A percentile compares a stretch with the other conserved stretches of the same genome.
These are phyloP conservation scores for Ceratobasidium papillatum DNA, from an alignment of 1,284 basidiomycete genomes.

Conservation along the genomic window DNA sequence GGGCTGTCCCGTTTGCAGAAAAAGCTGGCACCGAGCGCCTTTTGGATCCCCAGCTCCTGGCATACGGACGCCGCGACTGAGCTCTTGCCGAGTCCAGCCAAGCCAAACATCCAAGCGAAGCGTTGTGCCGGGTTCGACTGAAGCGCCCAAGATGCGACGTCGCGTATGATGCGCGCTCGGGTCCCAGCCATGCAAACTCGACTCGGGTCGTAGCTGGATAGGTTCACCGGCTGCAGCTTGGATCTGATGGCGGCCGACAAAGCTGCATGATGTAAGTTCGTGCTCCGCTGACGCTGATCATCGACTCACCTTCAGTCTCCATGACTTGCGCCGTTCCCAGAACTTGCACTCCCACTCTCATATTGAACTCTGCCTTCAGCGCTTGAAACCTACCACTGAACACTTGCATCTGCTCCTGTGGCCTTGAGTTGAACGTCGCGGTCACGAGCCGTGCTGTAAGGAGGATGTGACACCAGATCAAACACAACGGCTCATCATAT, in stretches of 20 bases:
- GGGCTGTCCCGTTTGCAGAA: too few relatives aligned
- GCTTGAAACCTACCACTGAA: not conserved
- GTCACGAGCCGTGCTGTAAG: not conserved
- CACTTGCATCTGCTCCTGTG: not conserved
- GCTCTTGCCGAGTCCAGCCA: too few relatives aligned
- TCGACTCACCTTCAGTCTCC: not conserved
- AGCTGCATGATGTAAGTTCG: too few relatives aligned
- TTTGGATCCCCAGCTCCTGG: slow-evolving; percentile 7
- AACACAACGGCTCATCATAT: not conserved
- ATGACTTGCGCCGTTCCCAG: not conserved
- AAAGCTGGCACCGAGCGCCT: slow-evolving; percentile 47
- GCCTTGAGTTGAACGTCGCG: not conserved
- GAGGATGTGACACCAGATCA: too few relatives aligned
- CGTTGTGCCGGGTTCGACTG: slow-evolving; percentile 47
- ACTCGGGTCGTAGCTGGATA: not conserved
- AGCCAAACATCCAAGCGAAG: slow-evolving; percentile 47
- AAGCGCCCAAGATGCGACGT: slow-evolving; percentile 42
- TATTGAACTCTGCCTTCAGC: not conserved
- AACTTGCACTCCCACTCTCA: not conserved
- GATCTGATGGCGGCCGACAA: too few relatives aligned
- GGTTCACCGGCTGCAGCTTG: too few relatives aligned
- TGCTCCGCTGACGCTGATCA: not conserved
- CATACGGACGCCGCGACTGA: slow-evolving; percentile 47
- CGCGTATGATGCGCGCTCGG: slow-evolving; percentile 41
- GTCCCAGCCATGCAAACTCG: slow-evolving; percentile 41